These are phyloP conservation scores for Pouteria glomerata DNA, from an alignment of 148 eudicot genomes.

Conservation along the genomic window DNA sequence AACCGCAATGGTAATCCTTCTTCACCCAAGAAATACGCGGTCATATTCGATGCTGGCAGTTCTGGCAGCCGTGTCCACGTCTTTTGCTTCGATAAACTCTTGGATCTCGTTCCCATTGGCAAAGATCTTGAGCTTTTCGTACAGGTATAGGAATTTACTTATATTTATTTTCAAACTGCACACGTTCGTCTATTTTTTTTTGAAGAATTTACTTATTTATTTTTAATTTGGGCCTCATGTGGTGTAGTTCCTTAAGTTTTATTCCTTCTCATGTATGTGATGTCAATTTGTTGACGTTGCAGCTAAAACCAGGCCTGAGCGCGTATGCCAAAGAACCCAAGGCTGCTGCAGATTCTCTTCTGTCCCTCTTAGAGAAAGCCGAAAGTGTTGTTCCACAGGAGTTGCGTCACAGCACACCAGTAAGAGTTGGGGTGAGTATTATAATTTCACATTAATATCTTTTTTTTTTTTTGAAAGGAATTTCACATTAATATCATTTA, in stretches of 20 bases:
- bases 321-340: constrained; percentile 68
- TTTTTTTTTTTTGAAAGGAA: no score
- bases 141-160: constrained; percentile 22
- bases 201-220: not conserved
- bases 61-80: constrained; percentile 98
- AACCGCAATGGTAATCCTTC: not conserved
- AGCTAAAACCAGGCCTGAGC: constrained; percentile 91
- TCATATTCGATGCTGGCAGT: constrained; percentile 94
- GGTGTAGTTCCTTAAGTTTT: no score
- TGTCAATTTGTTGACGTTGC: no score
- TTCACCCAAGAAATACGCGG: constrained; percentile 43
- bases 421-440: constrained; percentile 85
- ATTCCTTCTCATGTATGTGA: no score
- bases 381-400: constrained; percentile 65
- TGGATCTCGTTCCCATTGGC: constrained; percentile 82
- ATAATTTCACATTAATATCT: no score
- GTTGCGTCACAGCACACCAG: constrained; percentile 68
- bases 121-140: constrained; percentile 45
- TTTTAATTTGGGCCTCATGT: not conserved
- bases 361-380: constrained; percentile 59
- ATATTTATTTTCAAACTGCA: not conserved
- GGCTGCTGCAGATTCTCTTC: constrained; percentile 76
- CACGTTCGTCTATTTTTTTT: not conserved
- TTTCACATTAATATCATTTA: not conserved
- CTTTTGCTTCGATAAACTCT: constrained; percentile 66